Percentiles rank a stretch among this genome's conserved stretches.
phyloP scores from a whole-genome alignment of 2,329 filamentous ascomycete species.

The Hirsutella minnesotensis region DNA sequence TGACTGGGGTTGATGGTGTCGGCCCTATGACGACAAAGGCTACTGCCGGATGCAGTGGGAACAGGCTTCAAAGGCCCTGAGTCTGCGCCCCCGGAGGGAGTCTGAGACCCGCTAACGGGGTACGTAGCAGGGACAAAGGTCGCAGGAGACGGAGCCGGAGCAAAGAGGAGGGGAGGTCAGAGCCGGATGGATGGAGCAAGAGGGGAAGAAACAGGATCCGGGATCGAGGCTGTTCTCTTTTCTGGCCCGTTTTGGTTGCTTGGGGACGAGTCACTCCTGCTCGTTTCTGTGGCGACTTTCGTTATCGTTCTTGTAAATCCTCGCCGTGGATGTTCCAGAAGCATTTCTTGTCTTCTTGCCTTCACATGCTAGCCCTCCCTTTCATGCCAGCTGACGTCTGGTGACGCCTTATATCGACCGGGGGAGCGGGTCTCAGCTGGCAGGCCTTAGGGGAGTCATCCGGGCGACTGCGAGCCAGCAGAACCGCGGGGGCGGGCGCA shows the following conservation, averaged over 20 bases:
- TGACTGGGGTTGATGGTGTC: background rate
- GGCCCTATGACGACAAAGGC: background rate
- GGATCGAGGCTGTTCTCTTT: too few relatives aligned
- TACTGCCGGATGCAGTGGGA: background rate
- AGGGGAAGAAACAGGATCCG: background rate
- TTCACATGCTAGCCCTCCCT: background rate
- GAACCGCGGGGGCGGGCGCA: constrained; percentile 6
- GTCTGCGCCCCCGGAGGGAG: background rate
- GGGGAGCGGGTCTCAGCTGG: background rate
- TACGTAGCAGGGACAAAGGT: background rate
- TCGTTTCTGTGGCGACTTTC: too few relatives aligned
- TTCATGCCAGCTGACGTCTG: background rate
- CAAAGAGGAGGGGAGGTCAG: background rate
- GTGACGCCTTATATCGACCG: background rate
- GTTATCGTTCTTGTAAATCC: too few relatives aligned
- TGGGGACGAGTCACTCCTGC: too few relatives aligned
- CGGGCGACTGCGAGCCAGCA: background rate
- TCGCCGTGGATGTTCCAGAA: too few relatives aligned
- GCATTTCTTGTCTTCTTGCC: too few relatives aligned
- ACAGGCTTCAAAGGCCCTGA: too few relatives aligned
- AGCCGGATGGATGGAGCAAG: too few relatives aligned
- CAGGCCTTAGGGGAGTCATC: constrained; percentile 1
- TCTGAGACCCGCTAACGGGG: background rate
- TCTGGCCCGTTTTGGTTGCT: too few relatives aligned
- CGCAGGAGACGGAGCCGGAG: background rate